These are phyloP conservation scores for Monosporascus sp. DNA, from an alignment of 2,329 filamentous ascomycete genomes.

Conservation along the genomic window DNA sequence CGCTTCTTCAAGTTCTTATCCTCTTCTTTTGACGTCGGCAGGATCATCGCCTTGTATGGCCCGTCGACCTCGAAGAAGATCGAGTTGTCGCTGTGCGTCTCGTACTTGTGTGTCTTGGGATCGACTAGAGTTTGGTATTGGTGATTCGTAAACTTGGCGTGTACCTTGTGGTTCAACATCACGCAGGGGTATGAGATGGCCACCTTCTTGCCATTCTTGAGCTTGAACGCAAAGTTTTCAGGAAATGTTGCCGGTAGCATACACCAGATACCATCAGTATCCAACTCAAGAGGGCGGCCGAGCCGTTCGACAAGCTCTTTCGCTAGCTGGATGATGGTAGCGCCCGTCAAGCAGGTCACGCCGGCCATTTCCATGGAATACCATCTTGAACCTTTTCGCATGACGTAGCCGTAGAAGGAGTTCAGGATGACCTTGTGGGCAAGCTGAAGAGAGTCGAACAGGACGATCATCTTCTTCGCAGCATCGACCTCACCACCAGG, in stretches of 20 bases:
- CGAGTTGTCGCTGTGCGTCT: slow-evolving; percentile 96
- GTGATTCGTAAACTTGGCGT: slow-evolving; percentile 91
- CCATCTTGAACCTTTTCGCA: slow-evolving; percentile 98
- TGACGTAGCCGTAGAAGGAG: slow-evolving; percentile 98
- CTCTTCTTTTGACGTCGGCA: slow-evolving; percentile 96
- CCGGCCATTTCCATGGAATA: slow-evolving; percentile 99
- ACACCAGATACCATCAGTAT: slow-evolving; percentile 99
- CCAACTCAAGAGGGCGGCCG: slow-evolving; percentile 85
- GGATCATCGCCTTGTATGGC: slow-evolving; percentile 93
- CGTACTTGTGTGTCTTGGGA: slow-evolving; percentile 75
- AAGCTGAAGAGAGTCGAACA: slow-evolving; percentile 92
- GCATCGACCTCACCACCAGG: slow-evolving; percentile 73
- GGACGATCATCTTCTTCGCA: slow-evolving; percentile 96
- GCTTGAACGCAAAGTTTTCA: slow-evolving; percentile 89
- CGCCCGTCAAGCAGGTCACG: slow-evolving; percentile 93
- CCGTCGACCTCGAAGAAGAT: slow-evolving; percentile 99
- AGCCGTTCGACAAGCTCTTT: slow-evolving; percentile 89
- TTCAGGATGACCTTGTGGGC: slow-evolving; percentile 99
- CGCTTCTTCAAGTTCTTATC: slow-evolving; percentile 99
- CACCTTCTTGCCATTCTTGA: slow-evolving; percentile 94
- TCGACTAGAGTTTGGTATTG: slow-evolving; percentile 92
- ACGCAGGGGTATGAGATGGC: slow-evolving; percentile 97
- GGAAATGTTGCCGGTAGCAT: slow-evolving; percentile 95
- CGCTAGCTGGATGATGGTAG: slow-evolving; percentile 94
- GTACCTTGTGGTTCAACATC: slow-evolving; percentile 97